Evolutionary conservation across 2,329 filamentous ascomycete genomes (phyloP).

Genomic region (Rutstroemia sp.): DNA sequence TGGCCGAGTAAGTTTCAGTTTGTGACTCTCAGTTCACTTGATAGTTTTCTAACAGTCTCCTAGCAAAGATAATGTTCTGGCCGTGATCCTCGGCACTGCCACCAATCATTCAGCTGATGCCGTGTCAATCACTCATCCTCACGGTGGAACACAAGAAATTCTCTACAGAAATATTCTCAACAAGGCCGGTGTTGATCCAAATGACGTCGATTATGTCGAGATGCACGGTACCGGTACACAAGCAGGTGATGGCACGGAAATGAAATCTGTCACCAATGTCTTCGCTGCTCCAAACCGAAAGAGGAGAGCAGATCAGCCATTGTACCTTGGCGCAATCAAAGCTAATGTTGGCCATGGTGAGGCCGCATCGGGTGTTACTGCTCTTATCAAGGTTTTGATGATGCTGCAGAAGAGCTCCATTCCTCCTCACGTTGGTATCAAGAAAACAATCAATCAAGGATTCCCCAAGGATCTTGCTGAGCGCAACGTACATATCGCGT

Average conservation of each 20-base stretch:
- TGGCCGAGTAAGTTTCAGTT: constrained; percentile 22
- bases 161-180: constrained; percentile 65
- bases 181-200: constrained; percentile 65
- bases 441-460: constrained; percentile 30
- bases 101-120: constrained; percentile 80
- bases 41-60: neutral
- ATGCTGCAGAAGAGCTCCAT: constrained; percentile 28
- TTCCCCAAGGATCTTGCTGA: constrained; percentile 31
- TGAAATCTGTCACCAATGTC: constrained; percentile 64
- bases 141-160: constrained; percentile 68
- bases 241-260: constrained; percentile 75
- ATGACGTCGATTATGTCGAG: constrained; percentile 76
- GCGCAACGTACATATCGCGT: constrained; percentile 24
- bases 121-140: constrained; percentile 77
- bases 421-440: constrained; percentile 27
- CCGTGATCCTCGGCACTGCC: constrained; percentile 57
- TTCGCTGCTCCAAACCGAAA: constrained; percentile 32
- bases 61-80: constrained; percentile 43
- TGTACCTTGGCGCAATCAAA: constrained; percentile 39
- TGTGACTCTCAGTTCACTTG: neutral
- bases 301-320: constrained; percentile 32
- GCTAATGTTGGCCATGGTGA: constrained; percentile 32
- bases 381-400: constrained; percentile 30
- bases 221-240: constrained; percentile 89
- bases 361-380: constrained; percentile 29